A percentile compares a stretch with the other conserved stretches of the same genome.
phyloP scores from a whole-genome alignment of 352 stramenopile genomes.

The Phytophthora fragariaefolia region DNA sequence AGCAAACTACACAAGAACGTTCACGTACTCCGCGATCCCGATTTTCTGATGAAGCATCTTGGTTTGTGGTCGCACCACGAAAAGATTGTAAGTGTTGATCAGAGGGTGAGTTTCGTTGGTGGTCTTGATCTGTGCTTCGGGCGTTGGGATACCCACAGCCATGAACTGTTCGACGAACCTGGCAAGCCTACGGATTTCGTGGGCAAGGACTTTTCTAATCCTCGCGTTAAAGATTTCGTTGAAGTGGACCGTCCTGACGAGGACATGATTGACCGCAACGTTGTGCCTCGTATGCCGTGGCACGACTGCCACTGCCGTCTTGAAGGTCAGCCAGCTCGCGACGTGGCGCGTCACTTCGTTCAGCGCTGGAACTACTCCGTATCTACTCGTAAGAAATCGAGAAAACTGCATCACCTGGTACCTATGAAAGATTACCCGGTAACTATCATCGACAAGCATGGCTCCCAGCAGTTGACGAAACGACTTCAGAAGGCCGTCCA shows the following conservation, averaged over 20 bases:
- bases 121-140: slow-evolving; percentile 92
- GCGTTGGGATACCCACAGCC: slow-evolving; percentile 79
- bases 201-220: slow-evolving; percentile 89
- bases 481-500: slow-evolving; percentile 74
- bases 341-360: slow-evolving; percentile 88
- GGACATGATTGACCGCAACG: slow-evolving; percentile 79
- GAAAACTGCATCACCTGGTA: slow-evolving; percentile 75
- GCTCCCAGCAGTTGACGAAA: slow-evolving; percentile 50
- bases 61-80: slow-evolving; percentile 93
- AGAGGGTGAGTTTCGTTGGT: slow-evolving; percentile 89
- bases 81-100: slow-evolving; percentile 92
- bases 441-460: slow-evolving; percentile 42
- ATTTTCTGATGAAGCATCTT: slow-evolving; percentile 90
- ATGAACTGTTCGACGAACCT: slow-evolving; percentile 75
- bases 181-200: slow-evolving; percentile 61
- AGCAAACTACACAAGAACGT: slow-evolving; percentile 79
- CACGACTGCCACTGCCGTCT: slow-evolving; percentile 87
- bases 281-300: slow-evolving; percentile 85
- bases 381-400: slow-evolving; percentile 80
- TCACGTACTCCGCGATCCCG: slow-evolving; percentile 88
- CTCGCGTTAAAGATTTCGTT: slow-evolving; percentile 85
- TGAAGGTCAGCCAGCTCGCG: slow-evolving; percentile 76
- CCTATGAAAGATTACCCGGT: slow-evolving; percentile 74
- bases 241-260: slow-evolving; percentile 76
- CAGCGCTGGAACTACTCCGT: slow-evolving; percentile 91